Conservation (phyloP, 164 flowering plant genomes). For the Piper betle region DNA sequence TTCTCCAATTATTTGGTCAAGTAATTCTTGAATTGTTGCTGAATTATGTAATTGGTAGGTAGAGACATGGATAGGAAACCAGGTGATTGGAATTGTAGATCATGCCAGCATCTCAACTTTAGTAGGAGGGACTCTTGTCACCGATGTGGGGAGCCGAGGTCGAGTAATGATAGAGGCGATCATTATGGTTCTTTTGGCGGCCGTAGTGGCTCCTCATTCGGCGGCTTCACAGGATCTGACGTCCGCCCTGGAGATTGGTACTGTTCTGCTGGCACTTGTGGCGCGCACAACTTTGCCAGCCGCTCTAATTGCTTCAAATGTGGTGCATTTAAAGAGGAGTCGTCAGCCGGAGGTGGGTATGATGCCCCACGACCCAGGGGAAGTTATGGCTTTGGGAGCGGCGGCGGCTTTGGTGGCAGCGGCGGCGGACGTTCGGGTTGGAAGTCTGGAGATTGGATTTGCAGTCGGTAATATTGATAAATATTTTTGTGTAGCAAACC, state of each 20-base stretch:
- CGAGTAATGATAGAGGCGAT: conserved; percentile 15
- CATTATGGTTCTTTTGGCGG: conserved; percentile 43
- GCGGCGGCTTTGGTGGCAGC: conserved; percentile 12
- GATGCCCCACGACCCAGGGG: conserved; percentile 15
- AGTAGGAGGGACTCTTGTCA: conserved; percentile 75
- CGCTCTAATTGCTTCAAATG: conserved; percentile 98
- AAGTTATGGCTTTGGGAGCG: conserved; percentile 9
- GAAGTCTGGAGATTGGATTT: conserved; percentile 25
- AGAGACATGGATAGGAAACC: conserved; percentile 54
- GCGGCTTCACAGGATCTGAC: conserved; percentile 64
- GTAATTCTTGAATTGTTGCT: background rate
- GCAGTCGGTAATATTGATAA: conserved; percentile 35
- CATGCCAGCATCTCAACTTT: conserved; percentile 85
- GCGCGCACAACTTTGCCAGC: conserved; percentile 94
- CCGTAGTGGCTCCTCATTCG: conserved; percentile 35
- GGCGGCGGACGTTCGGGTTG: conserved; percentile 69
- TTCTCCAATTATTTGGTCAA: too few species aligned
- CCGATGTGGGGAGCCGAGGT: conserved; percentile 46
- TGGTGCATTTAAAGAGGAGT: conserved; percentile 77
- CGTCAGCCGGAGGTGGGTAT: conserved; percentile 19
- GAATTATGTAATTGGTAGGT: background rate
- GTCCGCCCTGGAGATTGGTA: conserved; percentile 99
- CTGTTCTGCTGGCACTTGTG: conserved; percentile 67
- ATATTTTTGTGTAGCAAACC: background rate
- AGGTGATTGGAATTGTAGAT: conserved; percentile 88